These are phyloP conservation scores for Phytophthora foliorum DNA, from an alignment of 352 stramenopile genomes.

Conservation along the genomic window DNA sequence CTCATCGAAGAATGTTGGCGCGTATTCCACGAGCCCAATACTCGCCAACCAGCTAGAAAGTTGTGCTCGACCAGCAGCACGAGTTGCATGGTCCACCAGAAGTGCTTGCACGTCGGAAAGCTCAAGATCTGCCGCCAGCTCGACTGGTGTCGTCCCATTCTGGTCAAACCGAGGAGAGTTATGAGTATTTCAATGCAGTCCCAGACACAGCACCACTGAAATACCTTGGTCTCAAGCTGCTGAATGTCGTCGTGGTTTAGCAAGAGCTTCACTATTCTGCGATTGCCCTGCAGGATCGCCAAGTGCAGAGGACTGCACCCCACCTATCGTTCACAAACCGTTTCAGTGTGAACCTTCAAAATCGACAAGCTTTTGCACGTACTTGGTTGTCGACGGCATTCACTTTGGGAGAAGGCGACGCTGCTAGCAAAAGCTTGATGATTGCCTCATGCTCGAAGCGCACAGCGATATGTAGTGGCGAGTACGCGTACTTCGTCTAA, in stretches of 20 bases:
- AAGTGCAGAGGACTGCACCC: conserved; percentile 70
- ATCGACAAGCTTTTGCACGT: not conserved
- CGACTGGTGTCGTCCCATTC: conserved; percentile 66
- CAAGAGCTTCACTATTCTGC: conserved; percentile 61
- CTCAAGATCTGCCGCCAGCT: conserved; percentile 61
- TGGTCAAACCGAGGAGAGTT: conserved; percentile 15
- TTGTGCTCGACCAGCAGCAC: conserved; percentile 33
- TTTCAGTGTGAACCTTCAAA: not conserved
- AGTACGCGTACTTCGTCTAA: conserved; percentile 73
- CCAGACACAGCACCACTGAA: not conserved
- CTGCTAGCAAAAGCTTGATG: conserved; percentile 58
- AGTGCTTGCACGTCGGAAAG: conserved; percentile 41
- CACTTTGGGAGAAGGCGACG: conserved; percentile 20
- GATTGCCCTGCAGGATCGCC: conserved; percentile 60
- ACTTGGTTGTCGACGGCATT: conserved; percentile 50
- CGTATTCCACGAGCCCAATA: conserved; percentile 80
- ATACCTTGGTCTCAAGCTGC: conserved; percentile 60
- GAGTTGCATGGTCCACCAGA: conserved; percentile 51
- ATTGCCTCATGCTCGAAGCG: conserved; percentile 63
- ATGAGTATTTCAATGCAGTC: conserved; percentile 2
- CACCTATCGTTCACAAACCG: conserved; percentile 35
- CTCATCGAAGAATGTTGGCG: conserved; percentile 49
- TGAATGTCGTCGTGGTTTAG: conserved; percentile 48
- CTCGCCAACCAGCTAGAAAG: conserved; percentile 75
- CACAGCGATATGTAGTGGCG: conserved; percentile 75